A percentile compares a stretch with the other conserved stretches of the same genome.
Evolutionary conservation across 2,329 filamentous ascomycete genomes (phyloP).

Genomic region (Talaromyces pinophilus): DNA sequence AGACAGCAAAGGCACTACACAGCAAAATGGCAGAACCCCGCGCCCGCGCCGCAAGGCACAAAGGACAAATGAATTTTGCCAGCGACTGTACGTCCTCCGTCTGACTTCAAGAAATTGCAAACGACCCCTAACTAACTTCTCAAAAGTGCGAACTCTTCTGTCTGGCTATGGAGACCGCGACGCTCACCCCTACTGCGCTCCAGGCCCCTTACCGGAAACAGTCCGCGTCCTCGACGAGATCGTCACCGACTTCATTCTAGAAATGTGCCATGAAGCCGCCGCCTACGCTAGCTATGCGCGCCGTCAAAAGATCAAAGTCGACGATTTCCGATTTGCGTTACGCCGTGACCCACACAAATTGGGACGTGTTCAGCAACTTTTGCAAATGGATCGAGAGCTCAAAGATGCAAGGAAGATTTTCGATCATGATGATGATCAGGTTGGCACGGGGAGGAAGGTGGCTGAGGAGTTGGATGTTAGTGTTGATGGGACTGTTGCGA

Average conservation of each 20-base stretch:
- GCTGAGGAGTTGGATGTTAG: conserved; percentile 30
- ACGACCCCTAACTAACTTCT: background rate
- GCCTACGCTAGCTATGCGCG: conserved; percentile 81
- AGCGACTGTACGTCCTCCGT: conserved; percentile 63
- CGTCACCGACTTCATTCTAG: conserved; percentile 93
- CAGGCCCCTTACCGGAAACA: conserved; percentile 77
- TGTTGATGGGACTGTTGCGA: conserved; percentile 27
- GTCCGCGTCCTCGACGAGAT: conserved; percentile 90
- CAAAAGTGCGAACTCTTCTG: conserved; percentile 44
- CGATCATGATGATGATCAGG: conserved; percentile 48
- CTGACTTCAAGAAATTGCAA: background rate
- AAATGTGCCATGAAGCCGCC: conserved; percentile 86
- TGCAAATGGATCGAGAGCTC: conserved; percentile 84
- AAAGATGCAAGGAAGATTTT: conserved; percentile 73
- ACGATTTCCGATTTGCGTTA: conserved; percentile 95
- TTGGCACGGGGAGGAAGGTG: conserved; percentile 39
- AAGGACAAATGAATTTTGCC: conserved; percentile 77
- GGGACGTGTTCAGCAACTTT: conserved; percentile 83
- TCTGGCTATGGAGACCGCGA: conserved; percentile 49
- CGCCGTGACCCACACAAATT: conserved; percentile 81
- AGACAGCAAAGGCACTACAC: conserved; percentile 11
- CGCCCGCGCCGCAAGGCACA: conserved; percentile 75
- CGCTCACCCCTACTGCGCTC: conserved; percentile 64
- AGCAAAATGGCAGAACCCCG: conserved; percentile 67
- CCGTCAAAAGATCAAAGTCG: conserved; percentile 95